phyloP scores from a whole-genome alignment of 495 filamentous ascomycete genomes.

The Parathielavia hyrcaniae region DNA sequence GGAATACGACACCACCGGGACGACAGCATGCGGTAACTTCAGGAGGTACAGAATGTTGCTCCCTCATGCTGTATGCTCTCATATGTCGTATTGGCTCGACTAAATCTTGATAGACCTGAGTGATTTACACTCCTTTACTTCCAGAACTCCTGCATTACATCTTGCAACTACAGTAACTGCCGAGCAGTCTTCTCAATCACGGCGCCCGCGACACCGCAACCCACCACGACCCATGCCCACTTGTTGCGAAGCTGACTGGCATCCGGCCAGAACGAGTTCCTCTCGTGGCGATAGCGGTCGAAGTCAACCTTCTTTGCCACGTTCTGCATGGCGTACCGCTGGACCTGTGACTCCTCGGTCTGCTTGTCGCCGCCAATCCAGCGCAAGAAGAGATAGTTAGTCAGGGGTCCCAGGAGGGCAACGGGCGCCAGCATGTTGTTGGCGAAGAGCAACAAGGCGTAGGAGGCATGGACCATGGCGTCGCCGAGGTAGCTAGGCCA shows the following conservation, averaged over 20 bases:
- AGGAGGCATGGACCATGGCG: conserved; percentile 48
- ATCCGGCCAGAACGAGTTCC: conserved; percentile 55
- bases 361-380: conserved; percentile 50
- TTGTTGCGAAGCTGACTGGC: conserved; percentile 43
- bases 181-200: too few relatives aligned
- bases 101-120: too few relatives aligned
- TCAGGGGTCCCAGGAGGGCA: conserved; percentile 48
- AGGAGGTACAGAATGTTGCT: too few relatives aligned
- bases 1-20: too few relatives aligned
- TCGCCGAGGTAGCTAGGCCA: conserved; percentile 52
- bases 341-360: conserved; percentile 47
- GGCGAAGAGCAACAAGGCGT: conserved; percentile 45
- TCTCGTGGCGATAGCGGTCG: conserved; percentile 42
- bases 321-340: conserved; percentile 43
- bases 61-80: too few relatives aligned
- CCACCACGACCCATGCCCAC: conserved; percentile 50
- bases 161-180: too few relatives aligned
- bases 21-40: too few relatives aligned
- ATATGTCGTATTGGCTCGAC: too few relatives aligned
- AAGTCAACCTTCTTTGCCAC: conserved; percentile 48
- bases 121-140: too few relatives aligned
- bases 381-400: conserved; percentile 54
- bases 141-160: too few relatives aligned
- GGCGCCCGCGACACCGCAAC: conserved; percentile 37
- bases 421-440: conserved; percentile 48